Conservation (phyloP, 2,329 filamentous ascomycete genomes). For the Ambrosiella xylebori region DNA sequence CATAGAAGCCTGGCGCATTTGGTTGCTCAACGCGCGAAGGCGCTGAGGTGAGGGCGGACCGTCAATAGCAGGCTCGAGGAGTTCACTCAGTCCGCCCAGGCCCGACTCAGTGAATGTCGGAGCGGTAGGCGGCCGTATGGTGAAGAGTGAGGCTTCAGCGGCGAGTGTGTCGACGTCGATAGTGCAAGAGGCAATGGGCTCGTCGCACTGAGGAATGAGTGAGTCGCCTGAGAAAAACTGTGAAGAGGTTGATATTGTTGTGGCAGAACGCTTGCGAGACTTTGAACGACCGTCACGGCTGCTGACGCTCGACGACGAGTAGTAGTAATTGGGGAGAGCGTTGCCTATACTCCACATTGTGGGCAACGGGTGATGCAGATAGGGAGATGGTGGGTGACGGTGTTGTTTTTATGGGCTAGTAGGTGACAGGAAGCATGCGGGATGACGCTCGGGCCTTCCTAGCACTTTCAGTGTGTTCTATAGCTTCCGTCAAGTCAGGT, state of each 20-base stretch:
- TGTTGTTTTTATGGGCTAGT: neutral
- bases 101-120: slow-evolving; percentile 5
- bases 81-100: slow-evolving; percentile 21
- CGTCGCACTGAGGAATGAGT: slow-evolving; percentile 8
- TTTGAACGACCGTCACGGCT: slow-evolving; percentile 9
- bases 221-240: slow-evolving; percentile 4
- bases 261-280: slow-evolving; percentile 11
- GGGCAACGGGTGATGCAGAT: neutral
- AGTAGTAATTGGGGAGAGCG: slow-evolving; percentile 10
- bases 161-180: neutral
- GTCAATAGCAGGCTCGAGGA: slow-evolving; percentile 41
- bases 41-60: slow-evolving; percentile 43
- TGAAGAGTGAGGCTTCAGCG: neutral
- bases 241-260: neutral
- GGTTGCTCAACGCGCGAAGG: slow-evolving; percentile 39
- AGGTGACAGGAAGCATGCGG: neutral
- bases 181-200: slow-evolving; percentile 2
- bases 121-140: slow-evolving; percentile 8
- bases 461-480: neutral
- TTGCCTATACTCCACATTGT: slow-evolving; percentile 12
- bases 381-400: neutral
- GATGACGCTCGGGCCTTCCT: neutral
- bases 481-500: neutral
- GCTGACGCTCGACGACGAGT: slow-evolving; percentile 7
- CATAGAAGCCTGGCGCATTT: slow-evolving; percentile 38